Conservation (phyloP, 768 basidiomycete species). For the Clathrus columnatus region DNA sequence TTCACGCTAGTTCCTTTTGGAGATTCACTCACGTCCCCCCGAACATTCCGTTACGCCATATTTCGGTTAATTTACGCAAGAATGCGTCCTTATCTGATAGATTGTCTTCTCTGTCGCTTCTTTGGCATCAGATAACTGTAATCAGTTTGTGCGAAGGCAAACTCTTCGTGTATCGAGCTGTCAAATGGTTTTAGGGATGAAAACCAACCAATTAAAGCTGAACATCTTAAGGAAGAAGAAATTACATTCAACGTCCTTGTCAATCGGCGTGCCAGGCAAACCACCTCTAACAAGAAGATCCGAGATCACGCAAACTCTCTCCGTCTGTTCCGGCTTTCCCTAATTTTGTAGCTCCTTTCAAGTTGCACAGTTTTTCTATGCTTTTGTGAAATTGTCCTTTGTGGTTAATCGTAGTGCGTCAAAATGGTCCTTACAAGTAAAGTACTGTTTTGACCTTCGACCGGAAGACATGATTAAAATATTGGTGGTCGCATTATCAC, state of each 20-base stretch:
- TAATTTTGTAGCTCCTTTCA: neutral
- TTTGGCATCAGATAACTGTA: neutral
- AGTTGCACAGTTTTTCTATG: too few relatives aligned
- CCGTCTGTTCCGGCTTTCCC: neutral
- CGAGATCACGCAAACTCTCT: neutral
- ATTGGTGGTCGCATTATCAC: neutral
- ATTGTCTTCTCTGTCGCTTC: neutral
- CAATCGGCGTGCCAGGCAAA: neutral
- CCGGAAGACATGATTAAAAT: too few relatives aligned
- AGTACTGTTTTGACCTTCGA: too few relatives aligned
- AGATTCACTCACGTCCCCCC: neutral
- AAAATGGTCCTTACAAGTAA: too few relatives aligned
- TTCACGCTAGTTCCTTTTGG: neutral
- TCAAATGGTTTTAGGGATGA: neutral
- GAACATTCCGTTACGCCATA: neutral
- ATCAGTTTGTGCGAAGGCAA: neutral
- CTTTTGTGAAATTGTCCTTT: neutral
- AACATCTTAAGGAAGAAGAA: neutral
- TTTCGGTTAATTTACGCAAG: neutral
- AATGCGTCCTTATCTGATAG: neutral
- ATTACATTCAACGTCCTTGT: neutral
- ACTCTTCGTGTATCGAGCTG: neutral
- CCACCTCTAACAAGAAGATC: neutral
- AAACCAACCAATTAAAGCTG: neutral
- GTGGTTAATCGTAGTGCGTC: neutral